Conservation (phyloP, 768 basidiomycete genomes). For the Dacryopinax spathularia region DNA sequence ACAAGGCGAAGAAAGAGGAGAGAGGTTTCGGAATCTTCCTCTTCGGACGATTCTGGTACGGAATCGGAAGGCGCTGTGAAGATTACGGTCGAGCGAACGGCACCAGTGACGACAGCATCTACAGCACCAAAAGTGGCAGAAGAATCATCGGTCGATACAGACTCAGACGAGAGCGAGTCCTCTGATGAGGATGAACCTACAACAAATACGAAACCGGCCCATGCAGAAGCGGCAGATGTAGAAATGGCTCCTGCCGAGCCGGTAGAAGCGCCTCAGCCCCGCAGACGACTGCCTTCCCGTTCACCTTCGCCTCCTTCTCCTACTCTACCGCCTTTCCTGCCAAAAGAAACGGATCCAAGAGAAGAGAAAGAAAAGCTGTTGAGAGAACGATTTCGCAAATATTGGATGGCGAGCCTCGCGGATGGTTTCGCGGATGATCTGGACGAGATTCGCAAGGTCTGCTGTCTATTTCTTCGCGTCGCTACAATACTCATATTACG, state of each 20-base stretch:
- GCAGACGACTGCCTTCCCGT: constrained; percentile 15
- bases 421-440: constrained; percentile 74
- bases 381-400: constrained; percentile 58
- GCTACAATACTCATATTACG: neutral
- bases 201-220: too few relatives aligned
- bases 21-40: neutral
- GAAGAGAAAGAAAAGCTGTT: constrained; percentile 37
- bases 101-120: neutral
- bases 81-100: neutral
- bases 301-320: constrained; percentile 24
- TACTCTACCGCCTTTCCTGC: constrained; percentile 45
- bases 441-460: constrained; percentile 68
- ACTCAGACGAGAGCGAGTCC: neutral
- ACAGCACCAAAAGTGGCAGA: neutral
- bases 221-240: too few relatives aligned
- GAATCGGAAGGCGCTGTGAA: neutral
- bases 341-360: constrained; percentile 18
- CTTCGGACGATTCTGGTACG: neutral
- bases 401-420: constrained; percentile 75
- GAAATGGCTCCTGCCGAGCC: neutral
- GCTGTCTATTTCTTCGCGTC: neutral
- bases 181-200: neutral
- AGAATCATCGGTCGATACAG: neutral
- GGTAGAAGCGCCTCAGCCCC: neutral
- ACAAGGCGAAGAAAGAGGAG: neutral